Percentiles rank a stretch among this genome's conserved stretches.
Evolutionary conservation across 2,329 filamentous ascomycete genomes (phyloP).

Genomic region (Clarireedia paspali): DNA sequence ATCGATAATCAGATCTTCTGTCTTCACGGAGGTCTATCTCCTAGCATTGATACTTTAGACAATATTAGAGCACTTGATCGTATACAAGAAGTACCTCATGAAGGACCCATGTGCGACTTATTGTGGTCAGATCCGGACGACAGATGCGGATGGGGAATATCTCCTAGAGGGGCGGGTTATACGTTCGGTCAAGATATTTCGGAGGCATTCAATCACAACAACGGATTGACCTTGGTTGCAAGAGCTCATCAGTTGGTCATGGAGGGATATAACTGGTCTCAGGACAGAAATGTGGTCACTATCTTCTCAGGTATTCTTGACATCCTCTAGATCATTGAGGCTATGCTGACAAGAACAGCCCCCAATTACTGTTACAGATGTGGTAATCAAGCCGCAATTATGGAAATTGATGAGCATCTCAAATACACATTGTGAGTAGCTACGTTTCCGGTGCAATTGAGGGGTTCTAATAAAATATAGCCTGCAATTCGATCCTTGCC

Average conservation of each 20-base stretch:
- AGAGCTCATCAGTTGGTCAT: conserved; percentile 97
- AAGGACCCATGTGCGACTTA: conserved; percentile 96
- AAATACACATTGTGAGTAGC: conserved; percentile 97
- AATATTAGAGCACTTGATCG: conserved; percentile 93
- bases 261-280: conserved; percentile 99
- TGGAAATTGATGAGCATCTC: conserved; percentile 99
- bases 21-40: conserved; percentile 90
- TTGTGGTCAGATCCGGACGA: conserved; percentile 98
- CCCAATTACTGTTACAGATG: conserved; percentile 98
- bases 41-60: conserved; percentile 91
- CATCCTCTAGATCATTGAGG: background rate
- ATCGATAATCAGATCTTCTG: conserved; percentile 99
- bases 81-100: conserved; percentile 96
- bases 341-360: conserved; percentile 40
- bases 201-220: conserved; percentile 99
- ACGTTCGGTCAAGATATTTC: conserved; percentile 96
- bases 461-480: conserved; percentile 42
- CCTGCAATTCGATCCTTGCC: conserved; percentile 98
- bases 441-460: background rate
- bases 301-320: conserved; percentile 78
- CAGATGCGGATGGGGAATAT: conserved; percentile 92
- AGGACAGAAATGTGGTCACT: conserved; percentile 95
- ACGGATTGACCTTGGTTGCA: conserved; percentile 89
- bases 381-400: conserved; percentile 98
- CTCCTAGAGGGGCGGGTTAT: conserved; percentile 87